Percentiles rank a stretch among this genome's conserved stretches.
phyloP scores from a whole-genome alignment of 164 flowering plant species.

The Dillenia turbinata region DNA sequence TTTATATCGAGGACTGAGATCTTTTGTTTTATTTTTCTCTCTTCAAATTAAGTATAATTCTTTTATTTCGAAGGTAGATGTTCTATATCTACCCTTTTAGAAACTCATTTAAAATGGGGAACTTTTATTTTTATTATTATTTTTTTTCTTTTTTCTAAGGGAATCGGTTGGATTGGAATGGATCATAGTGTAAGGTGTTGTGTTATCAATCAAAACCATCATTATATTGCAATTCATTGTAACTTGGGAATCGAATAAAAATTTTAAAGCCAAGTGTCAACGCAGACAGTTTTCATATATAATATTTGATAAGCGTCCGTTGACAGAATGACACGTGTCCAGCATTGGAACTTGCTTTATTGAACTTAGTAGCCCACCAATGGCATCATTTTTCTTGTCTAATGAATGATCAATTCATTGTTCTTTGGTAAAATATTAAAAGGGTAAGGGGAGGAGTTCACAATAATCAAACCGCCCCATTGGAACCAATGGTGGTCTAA shows the following conservation, averaged over 20 bases:
- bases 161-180: neutral
- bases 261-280: slow-evolving; percentile 9
- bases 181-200: neutral
- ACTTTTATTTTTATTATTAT: no score
- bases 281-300: neutral
- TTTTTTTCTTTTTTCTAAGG: no score
- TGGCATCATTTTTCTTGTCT: neutral
- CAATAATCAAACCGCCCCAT: slow-evolving; percentile 17
- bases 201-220: neutral
- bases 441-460: neutral
- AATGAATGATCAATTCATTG: no score
- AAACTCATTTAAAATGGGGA: no score
- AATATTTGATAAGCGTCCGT: slow-evolving; percentile 6
- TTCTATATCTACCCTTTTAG: no score
- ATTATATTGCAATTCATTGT: neutral
- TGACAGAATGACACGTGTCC: slow-evolving; percentile 10
- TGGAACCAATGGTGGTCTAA: slow-evolving; percentile 7
- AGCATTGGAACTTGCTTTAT: slow-evolving; percentile 8
- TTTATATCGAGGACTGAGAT: no score
- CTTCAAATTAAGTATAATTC: no score
- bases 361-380: neutral
- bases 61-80: no score
- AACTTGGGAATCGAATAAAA: slow-evolving; percentile 9
- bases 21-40: no score
- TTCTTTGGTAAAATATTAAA: no score